Evolutionary conservation across 2,329 filamentous ascomycete genomes (phyloP).

Genomic region (Aspergillus glaucus): DNA sequence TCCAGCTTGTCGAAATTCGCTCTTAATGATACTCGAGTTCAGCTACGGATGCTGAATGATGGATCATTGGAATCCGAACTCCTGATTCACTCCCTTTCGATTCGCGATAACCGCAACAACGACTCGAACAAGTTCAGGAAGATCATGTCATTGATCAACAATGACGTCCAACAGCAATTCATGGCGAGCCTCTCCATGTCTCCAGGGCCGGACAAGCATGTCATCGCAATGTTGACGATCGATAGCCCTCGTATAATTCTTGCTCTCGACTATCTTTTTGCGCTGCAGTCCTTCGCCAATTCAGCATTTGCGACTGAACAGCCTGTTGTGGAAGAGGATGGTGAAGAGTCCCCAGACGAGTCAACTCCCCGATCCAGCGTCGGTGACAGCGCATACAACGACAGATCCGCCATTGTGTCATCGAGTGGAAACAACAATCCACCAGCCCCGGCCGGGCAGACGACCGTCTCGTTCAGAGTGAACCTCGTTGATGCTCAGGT

Average conservation of each 20-base stretch:
- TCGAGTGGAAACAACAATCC: conserved; percentile 23
- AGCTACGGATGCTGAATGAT: conserved; percentile 88
- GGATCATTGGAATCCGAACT: conserved; percentile 88
- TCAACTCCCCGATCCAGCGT: conserved; percentile 29
- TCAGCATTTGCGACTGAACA: conserved; percentile 58
- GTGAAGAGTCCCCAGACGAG: conserved; percentile 32
- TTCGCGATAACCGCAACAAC: conserved; percentile 79
- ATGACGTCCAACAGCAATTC: conserved; percentile 85
- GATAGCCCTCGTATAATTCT: conserved; percentile 94
- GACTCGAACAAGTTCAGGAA: conserved; percentile 95
- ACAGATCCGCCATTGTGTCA: conserved; percentile 16
- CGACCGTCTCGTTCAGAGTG: conserved; percentile 79
- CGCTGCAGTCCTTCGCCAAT: conserved; percentile 75
- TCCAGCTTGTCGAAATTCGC: conserved; percentile 91
- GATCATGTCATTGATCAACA: conserved; percentile 96
- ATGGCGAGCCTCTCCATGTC: conserved; percentile 97
- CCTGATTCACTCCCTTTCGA: conserved; percentile 88
- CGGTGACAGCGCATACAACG: conserved; percentile 15
- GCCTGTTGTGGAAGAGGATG: conserved; percentile 24
- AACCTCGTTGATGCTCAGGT: conserved; percentile 96
- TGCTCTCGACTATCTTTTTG: conserved; percentile 90
- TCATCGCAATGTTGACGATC: conserved; percentile 88
- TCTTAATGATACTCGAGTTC: conserved; percentile 83
- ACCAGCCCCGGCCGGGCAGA: conserved; percentile 42
- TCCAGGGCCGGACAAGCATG: conserved; percentile 68